Conservation (phyloP, 495 filamentous ascomycete species). For the Lasiosphaeris hirsuta region DNA sequence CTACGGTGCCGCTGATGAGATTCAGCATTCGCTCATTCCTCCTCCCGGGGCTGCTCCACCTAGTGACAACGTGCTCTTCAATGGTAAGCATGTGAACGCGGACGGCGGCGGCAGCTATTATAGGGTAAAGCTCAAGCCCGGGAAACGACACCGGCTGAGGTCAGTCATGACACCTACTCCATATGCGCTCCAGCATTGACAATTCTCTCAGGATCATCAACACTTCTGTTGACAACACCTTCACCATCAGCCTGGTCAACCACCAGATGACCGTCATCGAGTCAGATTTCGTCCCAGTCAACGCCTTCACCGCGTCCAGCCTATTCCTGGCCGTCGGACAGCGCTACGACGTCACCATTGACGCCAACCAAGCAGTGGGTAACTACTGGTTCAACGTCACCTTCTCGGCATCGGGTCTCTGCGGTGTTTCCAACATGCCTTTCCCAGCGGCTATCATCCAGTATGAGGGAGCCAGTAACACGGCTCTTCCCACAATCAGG, state of each 20-base stretch:
- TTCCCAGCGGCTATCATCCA: conserved; percentile 28
- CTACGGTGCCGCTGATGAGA: conserved; percentile 33
- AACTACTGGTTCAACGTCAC: conserved; percentile 53
- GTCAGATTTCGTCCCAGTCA: too few species aligned
- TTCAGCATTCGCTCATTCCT: not conserved
- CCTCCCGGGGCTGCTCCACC: conserved; percentile 6
- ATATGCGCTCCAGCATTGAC: too few species aligned
- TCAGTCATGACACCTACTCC: too few species aligned
- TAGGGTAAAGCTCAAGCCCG: conserved; percentile 28
- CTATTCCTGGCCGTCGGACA: conserved; percentile 58
- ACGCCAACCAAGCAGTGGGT: conserved; percentile 44
- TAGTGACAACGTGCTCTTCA: conserved; percentile 18
- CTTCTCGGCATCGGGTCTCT: conserved; percentile 5
- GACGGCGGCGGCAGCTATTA: conserved; percentile 17
- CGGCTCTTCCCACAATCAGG: conserved; percentile 22
- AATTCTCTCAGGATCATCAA: conserved; percentile 44
- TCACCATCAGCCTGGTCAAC: conserved; percentile 32
- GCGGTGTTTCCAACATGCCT: conserved; percentile 15
- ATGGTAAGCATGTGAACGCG: conserved; percentile 18
- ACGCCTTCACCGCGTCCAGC: too few species aligned
- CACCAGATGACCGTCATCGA: conserved; percentile 43
- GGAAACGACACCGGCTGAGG: conserved; percentile 34
- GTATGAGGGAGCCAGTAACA: conserved; percentile 23
- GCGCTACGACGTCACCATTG: conserved; percentile 62
- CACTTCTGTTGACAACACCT: conserved; percentile 33